Evolutionary conservation across 352 stramenopile species (phyloP), one percentile per base, ranked within the genome.

Genomic region (Globisporangium spiculum): DNA sequence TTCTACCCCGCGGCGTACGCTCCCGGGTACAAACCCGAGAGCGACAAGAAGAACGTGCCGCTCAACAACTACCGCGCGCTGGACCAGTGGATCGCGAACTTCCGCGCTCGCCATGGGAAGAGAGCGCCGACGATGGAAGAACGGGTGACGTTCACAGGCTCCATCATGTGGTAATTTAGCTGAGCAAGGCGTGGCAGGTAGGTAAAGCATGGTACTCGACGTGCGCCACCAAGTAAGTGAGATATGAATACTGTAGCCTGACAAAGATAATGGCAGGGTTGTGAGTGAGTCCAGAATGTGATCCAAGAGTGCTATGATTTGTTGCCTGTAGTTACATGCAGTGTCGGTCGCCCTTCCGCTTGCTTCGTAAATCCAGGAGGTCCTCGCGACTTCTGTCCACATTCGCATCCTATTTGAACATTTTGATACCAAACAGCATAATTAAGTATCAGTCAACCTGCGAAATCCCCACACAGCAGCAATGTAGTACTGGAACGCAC

Each of bases 281-380:
- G 2, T 32, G 30, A 32, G 38, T 8, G 38, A 46, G 38, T 7
- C 38, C 38, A 46, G 12, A 16, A 1, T 46, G 38, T 7, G 38
- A 46, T 46, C 12, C 38, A 20, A 20, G 12, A 20, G 3, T 46
- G 12, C 38, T 46, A 18, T 46, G 38, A 20, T 46, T 44, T 16
- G 38, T 20, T 20, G 38, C 38, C 12, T 46, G 36, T 14, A 30
- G 18, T 53, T 77, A 93, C 83, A 93, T 94, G 67, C 86, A 94
- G 70, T 93, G 76, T 7, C 84, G 78, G 63, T 97, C 92, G 36
- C 88, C 86, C 66, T 97, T 97, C 75, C 92, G 94, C 71, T 95
- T 97, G 27, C 76, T 68, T 26, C 92, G 81, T 46, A 96, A 68
- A 60, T 97, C 84, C 26, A 97, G 73, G 20, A 97, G 75, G 32